These are phyloP conservation scores for Brassica hybrid DNA, from an alignment of 441 rosid genomes.

Conservation along the genomic window DNA sequence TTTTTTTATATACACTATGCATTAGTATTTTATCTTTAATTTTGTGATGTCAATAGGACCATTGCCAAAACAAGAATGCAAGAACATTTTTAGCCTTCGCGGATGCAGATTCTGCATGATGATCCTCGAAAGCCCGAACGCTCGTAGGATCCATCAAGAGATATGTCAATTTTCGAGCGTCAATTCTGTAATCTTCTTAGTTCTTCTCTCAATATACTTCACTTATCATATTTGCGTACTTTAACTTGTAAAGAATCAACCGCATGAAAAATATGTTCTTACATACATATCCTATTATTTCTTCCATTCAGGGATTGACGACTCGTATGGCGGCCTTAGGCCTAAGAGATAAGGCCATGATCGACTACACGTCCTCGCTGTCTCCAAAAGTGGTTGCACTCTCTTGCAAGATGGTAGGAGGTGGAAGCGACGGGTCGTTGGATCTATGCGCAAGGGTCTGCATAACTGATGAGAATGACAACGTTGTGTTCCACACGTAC, in stretches of 20 bases:
- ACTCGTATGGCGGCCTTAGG: conserved; percentile 70
- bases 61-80: conserved; percentile 90
- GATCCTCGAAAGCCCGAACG: conserved; percentile 61
- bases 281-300: neutral
- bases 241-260: neutral
- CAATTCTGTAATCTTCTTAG: conserved; percentile 40
- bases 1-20: neutral
- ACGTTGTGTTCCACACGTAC: conserved; percentile 71
- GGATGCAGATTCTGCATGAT: conserved; percentile 85
- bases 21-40: neutral
- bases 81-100: conserved; percentile 59
- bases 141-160: conserved; percentile 76
- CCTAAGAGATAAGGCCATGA: conserved; percentile 56
- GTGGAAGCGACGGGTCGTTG: conserved; percentile 84
- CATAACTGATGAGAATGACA: conserved; percentile 74
- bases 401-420: conserved; percentile 94
- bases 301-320: conserved; percentile 48
- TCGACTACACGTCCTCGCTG: conserved; percentile 51
- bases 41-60: conserved; percentile 56
- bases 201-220: conserved; percentile 1
- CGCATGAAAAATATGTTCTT: neutral
- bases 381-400: conserved; percentile 72
- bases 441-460: conserved; percentile 84
- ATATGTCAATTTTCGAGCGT: conserved; percentile 64
- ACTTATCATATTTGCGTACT: neutral